Percentiles rank a stretch among this genome's conserved stretches.
These are phyloP conservation scores for Ophiostoma piceae DNA, from an alignment of 2,329 filamentous ascomycete genomes.

Conservation along the genomic window DNA sequence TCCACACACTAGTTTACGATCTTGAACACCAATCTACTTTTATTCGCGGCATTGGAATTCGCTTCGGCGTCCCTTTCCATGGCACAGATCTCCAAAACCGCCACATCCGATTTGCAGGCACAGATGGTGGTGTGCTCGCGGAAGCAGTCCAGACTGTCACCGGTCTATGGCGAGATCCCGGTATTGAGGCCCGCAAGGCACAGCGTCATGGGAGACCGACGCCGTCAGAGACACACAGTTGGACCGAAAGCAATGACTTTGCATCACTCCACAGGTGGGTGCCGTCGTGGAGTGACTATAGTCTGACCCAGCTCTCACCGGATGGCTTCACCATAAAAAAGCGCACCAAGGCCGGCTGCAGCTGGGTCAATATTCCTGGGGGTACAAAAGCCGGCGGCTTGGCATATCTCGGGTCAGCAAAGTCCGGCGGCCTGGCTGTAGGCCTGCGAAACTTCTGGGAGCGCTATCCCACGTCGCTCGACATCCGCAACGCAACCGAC, in stretches of 20 bases:
- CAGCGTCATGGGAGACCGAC: not conserved
- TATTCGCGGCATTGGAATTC: slow-evolving; percentile 3
- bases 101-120: not conserved
- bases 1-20: slow-evolving; percentile 5
- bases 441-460: slow-evolving; percentile 10
- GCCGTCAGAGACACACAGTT: not conserved
- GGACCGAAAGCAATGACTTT: not conserved
- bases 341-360: slow-evolving; percentile 1
- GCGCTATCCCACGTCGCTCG: not conserved
- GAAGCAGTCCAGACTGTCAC: not conserved
- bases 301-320: not conserved
- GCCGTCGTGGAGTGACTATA: slow-evolving; percentile 1
- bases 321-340: slow-evolving; percentile 4
- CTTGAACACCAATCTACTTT: not conserved
- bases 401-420: not conserved
- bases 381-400: not conserved
- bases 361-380: not conserved
- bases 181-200: not conserved
- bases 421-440: not conserved
- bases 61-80: not conserved
- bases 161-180: not conserved
- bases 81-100: not conserved
- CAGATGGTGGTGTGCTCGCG: not conserved
- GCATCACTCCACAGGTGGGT: slow-evolving; percentile 10
- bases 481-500: not conserved